Base-by-base conservation (phyloP, 169 alveolate genomes). In the Amoebophrya sp. region DNA sequence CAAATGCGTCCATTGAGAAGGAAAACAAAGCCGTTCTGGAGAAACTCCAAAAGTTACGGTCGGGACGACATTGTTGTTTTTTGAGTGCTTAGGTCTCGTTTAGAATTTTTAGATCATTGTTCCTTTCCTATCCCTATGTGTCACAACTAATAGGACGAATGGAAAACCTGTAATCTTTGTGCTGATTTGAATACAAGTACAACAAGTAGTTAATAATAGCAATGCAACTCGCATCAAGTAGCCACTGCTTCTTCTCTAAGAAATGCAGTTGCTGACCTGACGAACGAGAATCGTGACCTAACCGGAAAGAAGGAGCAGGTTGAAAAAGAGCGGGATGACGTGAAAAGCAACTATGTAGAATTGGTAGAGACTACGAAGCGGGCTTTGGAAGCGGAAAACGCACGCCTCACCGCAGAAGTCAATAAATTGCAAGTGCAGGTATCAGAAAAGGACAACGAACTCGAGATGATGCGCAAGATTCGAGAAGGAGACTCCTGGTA, bases 361-460 rank as follows among this genome's bases (percentile, higher is more conserved):
- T 47, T 47, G 83, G 83, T 65, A 10, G 83, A 65, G 83, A 65
- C 83, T 36, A 65, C 83, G 33, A 65, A 65, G 83, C 2, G 83
- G 33, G 18, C 83, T 6, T 36, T 65, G 36, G 83, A 65, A 36
- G 83, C 83, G 33, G 83, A 65, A 26, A 65, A 65, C 83, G 26
- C 33, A 10, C 18, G n/a, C 3, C 12, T 65, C 38, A 6, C 10
- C 2, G 2, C 18, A 10, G 83, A 65, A 36, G 2, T 65, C 38
- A 0, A 1, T 29, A 1, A 65, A 36, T 36, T 12, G 26, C 18
- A 65, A 36, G 26, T 0, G 83, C 38, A 12, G 26, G 2, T 65
- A 0, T 10, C 18, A 36, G 83, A 1, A 26, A 29, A 65, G 83
- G 2, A 65, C 38, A 65, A 65, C 83, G 83, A 65, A 36, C 83